Percentiles rank a stretch among this genome's conserved stretches.
These are phyloP conservation scores for Poa annua DNA, from an alignment of 176 grass and related monocot species.

Conservation along the genomic window DNA sequence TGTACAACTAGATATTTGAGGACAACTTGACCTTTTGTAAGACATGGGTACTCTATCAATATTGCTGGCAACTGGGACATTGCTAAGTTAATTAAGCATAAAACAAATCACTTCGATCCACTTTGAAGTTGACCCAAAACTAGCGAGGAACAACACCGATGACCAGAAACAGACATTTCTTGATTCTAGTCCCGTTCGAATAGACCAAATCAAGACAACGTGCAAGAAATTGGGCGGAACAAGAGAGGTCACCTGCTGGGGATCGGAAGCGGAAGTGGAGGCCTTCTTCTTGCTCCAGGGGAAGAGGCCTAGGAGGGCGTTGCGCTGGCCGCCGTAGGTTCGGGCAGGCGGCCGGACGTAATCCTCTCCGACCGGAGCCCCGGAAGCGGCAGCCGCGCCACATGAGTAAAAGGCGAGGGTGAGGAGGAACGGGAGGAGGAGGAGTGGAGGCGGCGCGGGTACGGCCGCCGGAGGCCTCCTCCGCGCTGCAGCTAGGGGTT, in stretches of 20 bases:
- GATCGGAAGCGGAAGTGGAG: conserved; percentile 47
- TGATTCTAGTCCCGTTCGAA: background rate
- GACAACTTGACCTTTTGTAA: background rate
- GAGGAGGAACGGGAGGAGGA: conserved; percentile 21
- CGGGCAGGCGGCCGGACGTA: conserved; percentile 58
- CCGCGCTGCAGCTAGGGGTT: conserved; percentile 2
- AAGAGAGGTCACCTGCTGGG: conserved; percentile 56
- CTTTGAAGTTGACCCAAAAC: conserved; percentile 12
- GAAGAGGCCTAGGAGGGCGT: conserved; percentile 58
- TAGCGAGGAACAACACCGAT: background rate
- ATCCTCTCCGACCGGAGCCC: conserved; percentile 55
- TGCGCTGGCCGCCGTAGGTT: conserved; percentile 12
- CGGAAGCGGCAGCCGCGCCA: background rate
- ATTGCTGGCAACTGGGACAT: background rate
- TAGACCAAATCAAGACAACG: background rate
- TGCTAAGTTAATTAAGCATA: background rate
- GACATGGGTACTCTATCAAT: background rate
- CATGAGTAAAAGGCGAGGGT: conserved; percentile 19
- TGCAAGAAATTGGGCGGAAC: background rate
- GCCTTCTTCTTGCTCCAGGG: conserved; percentile 50
- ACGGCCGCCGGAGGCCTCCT: background rate
- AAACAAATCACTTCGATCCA: background rate
- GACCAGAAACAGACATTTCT: background rate
- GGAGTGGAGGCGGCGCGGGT: background rate
- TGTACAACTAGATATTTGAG: background rate